A percentile compares a stretch with the other conserved stretches of the same genome.
Conservation (phyloP, 1,284 basidiomycete species). For the Xerocomus tenax region DNA sequence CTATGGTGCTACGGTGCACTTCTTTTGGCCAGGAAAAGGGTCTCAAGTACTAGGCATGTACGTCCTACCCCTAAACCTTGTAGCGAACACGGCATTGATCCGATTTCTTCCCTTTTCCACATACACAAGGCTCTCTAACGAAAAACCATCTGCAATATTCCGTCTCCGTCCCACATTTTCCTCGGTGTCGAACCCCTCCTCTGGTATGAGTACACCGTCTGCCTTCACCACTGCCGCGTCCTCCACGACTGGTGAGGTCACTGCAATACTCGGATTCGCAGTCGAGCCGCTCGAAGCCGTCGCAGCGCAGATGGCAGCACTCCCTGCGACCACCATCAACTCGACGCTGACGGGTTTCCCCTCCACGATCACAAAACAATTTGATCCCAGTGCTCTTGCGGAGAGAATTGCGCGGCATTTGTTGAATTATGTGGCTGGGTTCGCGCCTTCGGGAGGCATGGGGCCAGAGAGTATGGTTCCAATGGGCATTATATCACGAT, state of each 20-base stretch:
- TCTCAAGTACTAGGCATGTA: slow-evolving; percentile 85
- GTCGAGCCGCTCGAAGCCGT: slow-evolving; percentile 60
- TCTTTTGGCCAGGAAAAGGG: slow-evolving; percentile 82
- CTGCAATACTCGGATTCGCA: slow-evolving; percentile 63
- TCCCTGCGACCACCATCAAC: slow-evolving; percentile 37
- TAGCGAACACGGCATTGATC: not conserved
- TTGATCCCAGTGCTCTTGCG: slow-evolving; percentile 42
- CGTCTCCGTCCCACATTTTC: slow-evolving; percentile 65
- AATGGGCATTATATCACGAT: slow-evolving; percentile 66
- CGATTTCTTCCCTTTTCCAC: not conserved
- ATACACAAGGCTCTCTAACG: slow-evolving; percentile 68
- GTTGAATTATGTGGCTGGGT: slow-evolving; percentile 79
- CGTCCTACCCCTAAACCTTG: slow-evolving; percentile 23
- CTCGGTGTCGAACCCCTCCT: slow-evolving; percentile 38
- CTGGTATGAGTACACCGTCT: slow-evolving; percentile 44
- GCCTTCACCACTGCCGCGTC: slow-evolving; percentile 42
- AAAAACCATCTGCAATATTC: slow-evolving; percentile 88
- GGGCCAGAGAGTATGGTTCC: slow-evolving; percentile 63
- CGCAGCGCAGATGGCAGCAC: slow-evolving; percentile 42
- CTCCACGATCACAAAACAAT: slow-evolving; percentile 10
- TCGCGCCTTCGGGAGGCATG: slow-evolving; percentile 47
- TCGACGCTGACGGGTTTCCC: slow-evolving; percentile 20
- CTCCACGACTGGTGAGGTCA: slow-evolving; percentile 39
- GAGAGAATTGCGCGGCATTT: slow-evolving; percentile 68
- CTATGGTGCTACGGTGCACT: slow-evolving; percentile 83